Conservation (phyloP, 176 grass and related monocot species). For the Saccharum officinarum region DNA sequence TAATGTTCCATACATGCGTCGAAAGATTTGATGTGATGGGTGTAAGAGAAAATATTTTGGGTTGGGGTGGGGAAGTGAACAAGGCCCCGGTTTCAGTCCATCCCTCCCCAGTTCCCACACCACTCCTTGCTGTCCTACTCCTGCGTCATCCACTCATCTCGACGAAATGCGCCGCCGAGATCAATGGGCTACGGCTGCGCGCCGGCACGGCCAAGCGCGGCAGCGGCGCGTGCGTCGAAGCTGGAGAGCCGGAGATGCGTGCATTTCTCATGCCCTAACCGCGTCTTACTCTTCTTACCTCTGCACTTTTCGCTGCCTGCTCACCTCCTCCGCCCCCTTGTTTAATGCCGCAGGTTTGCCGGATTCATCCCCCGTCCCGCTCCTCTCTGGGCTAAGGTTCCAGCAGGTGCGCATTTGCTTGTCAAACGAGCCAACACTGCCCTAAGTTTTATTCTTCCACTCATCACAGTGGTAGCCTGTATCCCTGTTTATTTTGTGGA, state of each 20-base stretch:
- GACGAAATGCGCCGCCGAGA: background rate
- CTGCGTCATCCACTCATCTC: background rate
- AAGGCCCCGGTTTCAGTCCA: too few species aligned
- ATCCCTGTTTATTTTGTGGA: background rate
- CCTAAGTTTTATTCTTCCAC: too few species aligned
- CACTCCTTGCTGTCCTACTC: background rate
- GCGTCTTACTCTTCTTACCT: background rate
- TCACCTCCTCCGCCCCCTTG: background rate
- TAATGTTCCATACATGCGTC: too few species aligned
- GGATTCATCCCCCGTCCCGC: background rate
- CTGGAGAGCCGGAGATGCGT: background rate
- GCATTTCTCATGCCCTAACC: background rate
- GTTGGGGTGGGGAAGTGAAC: too few species aligned
- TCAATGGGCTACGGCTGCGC: background rate
- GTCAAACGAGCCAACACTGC: background rate
- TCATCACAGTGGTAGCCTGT: too few species aligned
- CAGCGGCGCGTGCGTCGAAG: background rate
- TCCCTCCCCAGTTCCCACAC: too few species aligned
- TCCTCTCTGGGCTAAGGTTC: background rate
- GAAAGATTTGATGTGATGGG: too few species aligned
- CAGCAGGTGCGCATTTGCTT: background rate
- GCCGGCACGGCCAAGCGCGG: background rate
- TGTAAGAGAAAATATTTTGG: too few species aligned
- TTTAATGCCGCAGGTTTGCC: background rate
- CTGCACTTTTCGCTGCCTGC: background rate